Evolutionary conservation across 257 asterid genomes (phyloP), one percentile per base, ranked within the genome.

Genomic region (Fraxinus quadrangulata): DNA sequence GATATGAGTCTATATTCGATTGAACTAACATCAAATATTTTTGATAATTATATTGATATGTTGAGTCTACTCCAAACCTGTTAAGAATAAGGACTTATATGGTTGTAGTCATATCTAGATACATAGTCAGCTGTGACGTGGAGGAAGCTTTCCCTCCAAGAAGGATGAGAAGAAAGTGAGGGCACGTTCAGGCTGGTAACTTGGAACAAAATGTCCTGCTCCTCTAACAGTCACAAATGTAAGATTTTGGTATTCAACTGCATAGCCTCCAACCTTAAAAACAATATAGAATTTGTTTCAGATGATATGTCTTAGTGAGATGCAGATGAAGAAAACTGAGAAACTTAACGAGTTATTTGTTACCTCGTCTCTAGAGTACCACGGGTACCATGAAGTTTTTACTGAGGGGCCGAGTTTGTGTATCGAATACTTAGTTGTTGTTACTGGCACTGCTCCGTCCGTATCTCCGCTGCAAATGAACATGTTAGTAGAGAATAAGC

Each of bases 251-350:
- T 84, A 84, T n/a, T 67, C 83, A 31, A 75, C 84, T 2, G 59
- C 81, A 19, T 72, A 79, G 8, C 85, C 87, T 30, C 83, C 85
- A 78, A 84, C 87, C 87, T 81, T 73, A n/a, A 72, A 40, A 39
- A 3, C 16, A 8, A 13, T 3, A 71, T 0, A 71, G 6, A 45
- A 16, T 42, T 51, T 5, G 11, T 2, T 19, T 54, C 1, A 19
- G 63, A 54, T 54, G 23, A 17, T 17, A 51, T 51, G 63, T 54
- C n/a, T 19, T 17, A n/a, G 2, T 17, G 24, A 54, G 26, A 54
- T 19, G 65, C 6, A 19, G 11, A 1, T 0, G 65, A 54, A 54
- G 23, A 3, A 19, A 54, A 17, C 11, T 17, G 26, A 17, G 65
- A 17, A 19, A 54, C 11, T 5, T 17, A 5, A 54, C n/a, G 11